Base-by-base conservation (phyloP, 2,329 filamentous ascomycete species). In the Clarireedia monteithiana region DNA sequence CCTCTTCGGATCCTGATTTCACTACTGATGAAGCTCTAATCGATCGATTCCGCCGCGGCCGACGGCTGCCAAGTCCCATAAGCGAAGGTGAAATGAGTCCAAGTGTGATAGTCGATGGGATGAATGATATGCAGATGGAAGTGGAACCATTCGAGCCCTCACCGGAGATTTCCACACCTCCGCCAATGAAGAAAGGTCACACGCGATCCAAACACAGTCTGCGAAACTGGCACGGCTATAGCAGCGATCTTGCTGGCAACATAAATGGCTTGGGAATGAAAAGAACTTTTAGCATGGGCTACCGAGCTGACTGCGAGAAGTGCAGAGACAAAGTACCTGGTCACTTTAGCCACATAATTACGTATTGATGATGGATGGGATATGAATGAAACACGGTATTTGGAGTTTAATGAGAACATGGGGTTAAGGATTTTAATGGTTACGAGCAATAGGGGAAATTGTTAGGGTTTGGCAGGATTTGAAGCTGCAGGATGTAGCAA, bases 271-370 rank as follows among this genome's bases (percentile, higher is more conserved):
- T 50, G 10, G 80, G 81, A 61, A 83, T 82, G 78, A 87, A 86
- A 71, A 82, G 81, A 68, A 83, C 79, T 59, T 86, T 91, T 69
- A 88, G 85, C 64, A 89, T 91, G 81, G 88, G 88, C 50, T 91
- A 86, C 72, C 77, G 87, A 60, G 79, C 84, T 12, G 87, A 89
- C 69, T 91, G 88, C 68, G 86, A 90, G 59, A 90, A 90, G 70
- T 91, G 88, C 71, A 79, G 79, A 46, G 77, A 81, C 67, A 87
- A 84, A 67, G 85, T 89, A 6, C 87, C 88, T 0, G 88, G 88
- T 1, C 88, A 91, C 68, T 91, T 89, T 67, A 90, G 87, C 66
- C 88, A 91, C 70, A 89, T 91, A 58, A 83, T 89, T 60, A 78
- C 64, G n/a, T 65, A 65, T 55, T 64, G 55, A 60, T 48, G 36